Conservation (phyloP, 73 alveolate species). For the Paramecium pentaurelia region DNA sequence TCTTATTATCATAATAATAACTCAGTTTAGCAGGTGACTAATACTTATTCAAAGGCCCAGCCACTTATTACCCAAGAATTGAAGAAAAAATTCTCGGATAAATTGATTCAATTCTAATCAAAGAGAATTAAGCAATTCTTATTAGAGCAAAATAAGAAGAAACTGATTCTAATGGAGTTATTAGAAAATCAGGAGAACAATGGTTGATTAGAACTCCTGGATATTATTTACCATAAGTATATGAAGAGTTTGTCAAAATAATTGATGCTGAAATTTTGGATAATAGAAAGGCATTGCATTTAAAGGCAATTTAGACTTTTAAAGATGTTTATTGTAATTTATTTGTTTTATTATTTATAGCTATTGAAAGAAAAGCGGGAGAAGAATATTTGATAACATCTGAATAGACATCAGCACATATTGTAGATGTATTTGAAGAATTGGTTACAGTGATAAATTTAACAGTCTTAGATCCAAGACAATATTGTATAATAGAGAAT, state of each 20-base stretch:
- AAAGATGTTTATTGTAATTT: constrained; percentile 70
- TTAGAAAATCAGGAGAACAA: constrained; percentile 76
- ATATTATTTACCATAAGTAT: constrained; percentile 69
- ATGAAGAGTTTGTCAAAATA: constrained; percentile 62
- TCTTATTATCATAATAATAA: background rate
- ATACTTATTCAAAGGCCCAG: constrained; percentile 80
- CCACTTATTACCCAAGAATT: constrained; percentile 78
- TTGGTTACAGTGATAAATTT: constrained; percentile 53
- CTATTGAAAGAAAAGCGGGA: constrained; percentile 70
- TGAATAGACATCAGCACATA: constrained; percentile 65
- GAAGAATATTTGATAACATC: constrained; percentile 83
- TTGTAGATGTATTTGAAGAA: constrained; percentile 77
- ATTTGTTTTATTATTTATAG: background rate
- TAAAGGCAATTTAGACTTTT: constrained; percentile 70
- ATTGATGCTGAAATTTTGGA: constrained; percentile 68
- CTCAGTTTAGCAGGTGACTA: constrained; percentile 77
- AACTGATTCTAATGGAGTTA: constrained; percentile 42
- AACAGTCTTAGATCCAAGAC: constrained; percentile 70
- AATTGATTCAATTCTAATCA: constrained; percentile 55
- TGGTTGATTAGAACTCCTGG: constrained; percentile 78
- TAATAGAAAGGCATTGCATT: constrained; percentile 63
- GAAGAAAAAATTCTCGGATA: constrained; percentile 67
- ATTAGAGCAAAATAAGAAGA: constrained; percentile 62
- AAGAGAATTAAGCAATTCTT: constrained; percentile 65
- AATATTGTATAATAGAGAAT: constrained; percentile 75